phyloP scores from a whole-genome alignment of 169 alveolate genomes.

The Cryptosporidium ryanae region DNA sequence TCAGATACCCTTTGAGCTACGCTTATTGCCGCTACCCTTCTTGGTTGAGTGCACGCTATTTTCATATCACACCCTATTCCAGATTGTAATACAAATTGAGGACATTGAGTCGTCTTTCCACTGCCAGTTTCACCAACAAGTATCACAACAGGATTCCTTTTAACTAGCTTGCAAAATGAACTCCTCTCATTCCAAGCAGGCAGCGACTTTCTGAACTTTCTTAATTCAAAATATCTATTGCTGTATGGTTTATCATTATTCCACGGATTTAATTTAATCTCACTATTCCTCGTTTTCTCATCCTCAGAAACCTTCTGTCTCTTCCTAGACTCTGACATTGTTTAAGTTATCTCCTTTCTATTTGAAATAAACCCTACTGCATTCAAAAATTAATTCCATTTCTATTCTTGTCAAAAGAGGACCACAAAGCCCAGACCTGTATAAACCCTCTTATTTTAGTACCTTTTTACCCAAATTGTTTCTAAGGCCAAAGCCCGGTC shows the following conservation, averaged over 20 bases:
- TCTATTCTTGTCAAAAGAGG: no score
- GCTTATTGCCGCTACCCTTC: slow-evolving; percentile 99
- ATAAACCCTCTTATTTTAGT: no score
- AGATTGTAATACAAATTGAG: slow-evolving; percentile 93
- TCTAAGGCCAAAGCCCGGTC: no score
- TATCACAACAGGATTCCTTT: slow-evolving; percentile 81
- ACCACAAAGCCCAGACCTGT: no score
- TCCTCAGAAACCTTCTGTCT: no score
- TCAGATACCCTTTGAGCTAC: slow-evolving; percentile 98
- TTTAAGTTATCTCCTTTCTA: no score
- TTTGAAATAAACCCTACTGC: no score
- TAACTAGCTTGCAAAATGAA: slow-evolving; percentile 85
- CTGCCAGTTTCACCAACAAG: slow-evolving; percentile 98
- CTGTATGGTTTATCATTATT: slow-evolving; percentile 60
- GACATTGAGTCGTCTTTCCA: slow-evolving; percentile 98
- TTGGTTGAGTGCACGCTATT: slow-evolving; percentile 98
- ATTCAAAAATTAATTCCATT: no score
- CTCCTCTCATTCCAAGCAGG: slow-evolving; percentile 91
- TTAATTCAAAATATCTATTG: slow-evolving; percentile 82
- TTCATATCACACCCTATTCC: slow-evolving; percentile 84
- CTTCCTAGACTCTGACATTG: no score
- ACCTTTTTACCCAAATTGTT: no score
- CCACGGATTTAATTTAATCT: slow-evolving; percentile 27
- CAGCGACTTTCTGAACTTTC: slow-evolving; percentile 84
- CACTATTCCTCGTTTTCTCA: not conserved